Evolutionary conservation across 176 grass and related monocot species (phyloP).

Genomic region (Oryza glaberrima): DNA sequence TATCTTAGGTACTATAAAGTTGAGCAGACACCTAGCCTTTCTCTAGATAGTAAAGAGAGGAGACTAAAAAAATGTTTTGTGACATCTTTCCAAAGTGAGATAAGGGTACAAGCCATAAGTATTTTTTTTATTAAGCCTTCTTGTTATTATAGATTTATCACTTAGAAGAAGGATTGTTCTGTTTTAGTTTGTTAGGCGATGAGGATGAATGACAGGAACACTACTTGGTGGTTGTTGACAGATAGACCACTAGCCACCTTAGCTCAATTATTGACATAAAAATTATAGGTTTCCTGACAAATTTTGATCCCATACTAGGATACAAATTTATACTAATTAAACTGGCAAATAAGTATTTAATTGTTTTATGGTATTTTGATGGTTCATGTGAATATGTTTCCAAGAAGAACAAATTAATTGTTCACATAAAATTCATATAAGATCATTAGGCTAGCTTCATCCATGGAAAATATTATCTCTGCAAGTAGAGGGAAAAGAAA

Average conservation of each 20-base stretch:
- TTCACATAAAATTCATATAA: neutral
- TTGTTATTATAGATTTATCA: slow-evolving; percentile 13
- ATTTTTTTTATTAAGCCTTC: slow-evolving; percentile 23
- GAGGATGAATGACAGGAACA: slow-evolving; percentile 38
- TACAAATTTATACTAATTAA: neutral
- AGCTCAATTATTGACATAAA: slow-evolving; percentile 1
- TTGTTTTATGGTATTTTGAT: too few species aligned
- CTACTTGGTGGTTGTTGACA: slow-evolving; percentile 38
- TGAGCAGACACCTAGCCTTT: slow-evolving; percentile 6
- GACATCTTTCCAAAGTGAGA: slow-evolving; percentile 41
- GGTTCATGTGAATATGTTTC: neutral
- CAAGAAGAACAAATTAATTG: neutral
- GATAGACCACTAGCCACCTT: slow-evolving; percentile 24
- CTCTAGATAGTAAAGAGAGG: slow-evolving; percentile 11
- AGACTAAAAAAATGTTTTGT: neutral
- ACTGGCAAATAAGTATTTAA: neutral
- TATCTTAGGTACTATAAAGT: slow-evolving; percentile 34
- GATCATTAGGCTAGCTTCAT: neutral
- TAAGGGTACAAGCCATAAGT: slow-evolving; percentile 27
- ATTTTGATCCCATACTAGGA: slow-evolving; percentile 30
- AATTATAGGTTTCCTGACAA: neutral
- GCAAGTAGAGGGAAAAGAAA: neutral
- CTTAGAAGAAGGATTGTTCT: neutral
- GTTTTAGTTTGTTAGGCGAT: slow-evolving; percentile 1
- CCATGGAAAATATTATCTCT: neutral